A percentile compares a stretch with the other conserved stretches of the same genome.
phyloP scores from a whole-genome alignment of 2,329 filamentous ascomycete genomes.

The Nothophaeocryptopus gaeumannii region DNA sequence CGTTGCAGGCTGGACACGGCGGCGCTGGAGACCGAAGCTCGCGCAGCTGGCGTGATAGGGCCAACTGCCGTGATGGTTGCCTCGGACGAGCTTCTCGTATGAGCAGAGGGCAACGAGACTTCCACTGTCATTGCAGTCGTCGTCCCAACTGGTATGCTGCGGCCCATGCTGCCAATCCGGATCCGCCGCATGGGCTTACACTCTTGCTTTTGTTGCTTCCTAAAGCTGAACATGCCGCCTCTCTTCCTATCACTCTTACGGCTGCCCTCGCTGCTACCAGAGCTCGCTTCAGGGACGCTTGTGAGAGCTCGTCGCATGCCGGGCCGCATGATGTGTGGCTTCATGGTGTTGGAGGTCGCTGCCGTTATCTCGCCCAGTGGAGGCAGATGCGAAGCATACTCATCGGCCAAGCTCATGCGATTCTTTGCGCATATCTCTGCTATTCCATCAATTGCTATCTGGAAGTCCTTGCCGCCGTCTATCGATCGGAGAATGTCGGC shows the following conservation, averaged over 20 bases:
- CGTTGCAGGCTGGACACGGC: slow-evolving; percentile 21
- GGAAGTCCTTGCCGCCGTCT: slow-evolving; percentile 53
- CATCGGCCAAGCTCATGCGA: slow-evolving; percentile 59
- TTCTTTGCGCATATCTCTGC: slow-evolving; percentile 62
- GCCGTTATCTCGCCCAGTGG: slow-evolving; percentile 57
- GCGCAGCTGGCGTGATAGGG: slow-evolving; percentile 4
- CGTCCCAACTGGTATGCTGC: slow-evolving; percentile 27
- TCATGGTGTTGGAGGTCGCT: slow-evolving; percentile 18
- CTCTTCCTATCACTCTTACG: slow-evolving; percentile 24
- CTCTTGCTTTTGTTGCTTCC: slow-evolving; percentile 19
- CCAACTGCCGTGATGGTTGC: slow-evolving; percentile 10
- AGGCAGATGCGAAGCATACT: slow-evolving; percentile 61
- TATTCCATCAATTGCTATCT: slow-evolving; percentile 58
- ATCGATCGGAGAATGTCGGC: slow-evolving; percentile 33
- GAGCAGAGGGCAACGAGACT: slow-evolving; percentile 10
- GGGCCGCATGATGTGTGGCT: slow-evolving; percentile 23
- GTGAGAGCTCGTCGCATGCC: slow-evolving; percentile 40
- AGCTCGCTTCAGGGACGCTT: slow-evolving; percentile 48
- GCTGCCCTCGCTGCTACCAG: slow-evolving; percentile 41
- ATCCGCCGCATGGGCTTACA: slow-evolving; percentile 20
- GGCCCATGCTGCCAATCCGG: slow-evolving; percentile 31
- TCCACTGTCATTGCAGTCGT: slow-evolving; percentile 28
- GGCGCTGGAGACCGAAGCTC: slow-evolving; percentile 9
- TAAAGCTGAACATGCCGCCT: slow-evolving; percentile 26
- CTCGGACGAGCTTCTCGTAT: slow-evolving; percentile 15